Evolutionary conservation across 148 eudicot species (phyloP).

Genomic region (Beta vulgaris): DNA sequence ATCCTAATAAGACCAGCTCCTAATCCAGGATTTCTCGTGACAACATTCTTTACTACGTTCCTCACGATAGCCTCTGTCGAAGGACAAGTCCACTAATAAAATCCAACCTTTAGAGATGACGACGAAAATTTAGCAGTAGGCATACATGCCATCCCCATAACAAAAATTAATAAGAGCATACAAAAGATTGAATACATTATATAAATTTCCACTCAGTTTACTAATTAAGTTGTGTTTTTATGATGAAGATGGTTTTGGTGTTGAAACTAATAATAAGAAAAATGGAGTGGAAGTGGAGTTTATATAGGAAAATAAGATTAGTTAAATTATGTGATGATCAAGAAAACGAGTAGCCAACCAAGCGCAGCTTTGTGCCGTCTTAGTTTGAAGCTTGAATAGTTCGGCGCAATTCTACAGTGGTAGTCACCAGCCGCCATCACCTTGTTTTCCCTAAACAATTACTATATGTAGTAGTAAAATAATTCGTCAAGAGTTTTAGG

Average conservation of each 20-base stretch:
- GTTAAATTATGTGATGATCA: too few species aligned
- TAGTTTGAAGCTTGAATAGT: background rate
- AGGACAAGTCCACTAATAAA: constrained; percentile 32
- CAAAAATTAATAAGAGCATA: background rate
- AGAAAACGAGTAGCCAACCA: background rate
- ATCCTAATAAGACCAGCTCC: constrained; percentile 44
- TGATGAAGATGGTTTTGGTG: background rate
- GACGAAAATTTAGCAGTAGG: background rate
- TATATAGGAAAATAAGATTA: constrained; percentile 7
- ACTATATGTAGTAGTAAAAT: too few species aligned
- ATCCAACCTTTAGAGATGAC: constrained; percentile 21
- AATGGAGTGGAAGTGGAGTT: background rate
- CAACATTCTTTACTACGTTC: constrained; percentile 27
- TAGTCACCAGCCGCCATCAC: too few species aligned
- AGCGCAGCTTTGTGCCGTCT: background rate
- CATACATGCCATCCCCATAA: background rate
- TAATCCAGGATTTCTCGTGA: constrained; percentile 30
- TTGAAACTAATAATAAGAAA: background rate
- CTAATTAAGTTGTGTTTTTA: background rate
- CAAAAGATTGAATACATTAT: background rate
- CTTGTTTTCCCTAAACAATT: too few species aligned
- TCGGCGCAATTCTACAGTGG: too few species aligned
- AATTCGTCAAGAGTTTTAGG: too few species aligned
- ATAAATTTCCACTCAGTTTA: too few species aligned
- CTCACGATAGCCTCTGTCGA: constrained; percentile 37